These are phyloP conservation scores for Phascolomyces articulosus DNA, from an alignment of 371 early-diverging fungal species.

Conservation along the genomic window DNA sequence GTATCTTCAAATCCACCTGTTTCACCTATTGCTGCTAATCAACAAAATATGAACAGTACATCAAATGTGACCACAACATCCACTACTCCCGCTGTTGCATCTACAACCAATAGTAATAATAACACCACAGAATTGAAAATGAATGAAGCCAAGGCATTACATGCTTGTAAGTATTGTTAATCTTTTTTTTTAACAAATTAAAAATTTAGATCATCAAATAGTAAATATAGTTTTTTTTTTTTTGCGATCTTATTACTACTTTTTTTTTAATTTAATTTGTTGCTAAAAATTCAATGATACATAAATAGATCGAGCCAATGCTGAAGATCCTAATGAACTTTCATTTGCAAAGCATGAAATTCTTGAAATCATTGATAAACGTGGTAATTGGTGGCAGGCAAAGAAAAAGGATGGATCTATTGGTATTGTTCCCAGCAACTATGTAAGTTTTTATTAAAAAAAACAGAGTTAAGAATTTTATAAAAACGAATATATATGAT, in stretches of 20 bases:
- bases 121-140: not conserved
- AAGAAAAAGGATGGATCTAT: conserved; percentile 75
- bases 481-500: too few species aligned
- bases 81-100: not conserved
- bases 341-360: conserved; percentile 84
- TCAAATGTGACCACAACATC: not conserved
- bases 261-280: not conserved
- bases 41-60: not conserved
- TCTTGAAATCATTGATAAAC: conserved; percentile 83
- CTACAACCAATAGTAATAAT: not conserved
- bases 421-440: conserved; percentile 96
- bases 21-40: not conserved
- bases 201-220: too few species aligned
- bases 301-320: conserved; percentile 72
- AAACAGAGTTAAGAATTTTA: not conserved
- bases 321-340: conserved; percentile 90
- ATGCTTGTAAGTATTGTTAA: conserved; percentile 11
- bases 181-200: not conserved
- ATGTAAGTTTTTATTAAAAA: conserved; percentile 44
- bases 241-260: too few species aligned
- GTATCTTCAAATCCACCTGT: too few species aligned
- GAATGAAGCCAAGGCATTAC: conserved; percentile 6
- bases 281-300: not conserved
- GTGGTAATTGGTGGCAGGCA: conserved; percentile 97
- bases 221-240: not conserved